Conservation (phyloP, 1,284 basidiomycete species). For the Heterobasidion parviporum region DNA sequence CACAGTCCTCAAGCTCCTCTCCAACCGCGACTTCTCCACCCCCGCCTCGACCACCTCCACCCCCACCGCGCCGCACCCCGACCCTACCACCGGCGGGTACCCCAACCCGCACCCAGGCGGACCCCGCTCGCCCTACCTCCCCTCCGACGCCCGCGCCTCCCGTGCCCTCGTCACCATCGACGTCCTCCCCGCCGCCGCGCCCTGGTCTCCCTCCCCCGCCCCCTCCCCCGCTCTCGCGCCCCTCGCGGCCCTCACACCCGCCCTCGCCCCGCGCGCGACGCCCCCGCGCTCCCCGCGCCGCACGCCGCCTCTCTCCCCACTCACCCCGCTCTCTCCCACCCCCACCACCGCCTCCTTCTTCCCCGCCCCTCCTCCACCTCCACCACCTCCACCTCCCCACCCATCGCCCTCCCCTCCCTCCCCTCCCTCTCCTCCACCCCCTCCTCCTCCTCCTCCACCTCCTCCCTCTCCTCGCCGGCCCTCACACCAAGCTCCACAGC, state of each 20-base stretch:
- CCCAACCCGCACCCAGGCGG: slow-evolving; percentile 5
- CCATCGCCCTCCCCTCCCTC: background rate
- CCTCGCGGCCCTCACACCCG: background rate
- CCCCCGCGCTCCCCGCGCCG: slow-evolving; percentile 8
- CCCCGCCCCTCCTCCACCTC: slow-evolving; percentile 18
- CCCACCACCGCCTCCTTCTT: slow-evolving; percentile 55
- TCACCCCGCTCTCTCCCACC: slow-evolving; percentile 23
- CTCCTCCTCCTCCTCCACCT: slow-evolving; percentile 21
- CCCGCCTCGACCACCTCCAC: slow-evolving; percentile 5
- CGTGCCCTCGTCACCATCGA: slow-evolving; percentile 51
- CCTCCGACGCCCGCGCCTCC: slow-evolving; percentile 13
- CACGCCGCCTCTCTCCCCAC: slow-evolving; percentile 7
- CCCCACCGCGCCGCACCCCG: slow-evolving; percentile 5
- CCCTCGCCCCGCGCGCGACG: slow-evolving; percentile 12
- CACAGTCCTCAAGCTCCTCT: slow-evolving; percentile 24
- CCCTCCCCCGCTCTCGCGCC: background rate
- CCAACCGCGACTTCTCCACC: slow-evolving; percentile 21
- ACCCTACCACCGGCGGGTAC: slow-evolving; percentile 5
- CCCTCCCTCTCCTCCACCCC: slow-evolving; percentile 13
- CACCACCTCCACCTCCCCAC: background rate
- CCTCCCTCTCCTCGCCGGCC: slow-evolving; percentile 20
- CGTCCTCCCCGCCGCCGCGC: slow-evolving; percentile 32
- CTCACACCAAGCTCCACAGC: background rate
- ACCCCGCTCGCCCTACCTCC: slow-evolving; percentile 10
- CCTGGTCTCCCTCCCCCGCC: slow-evolving; percentile 11